Base-by-base conservation (phyloP, 345 rosid species). In the Hirschfeldia incana region DNA sequence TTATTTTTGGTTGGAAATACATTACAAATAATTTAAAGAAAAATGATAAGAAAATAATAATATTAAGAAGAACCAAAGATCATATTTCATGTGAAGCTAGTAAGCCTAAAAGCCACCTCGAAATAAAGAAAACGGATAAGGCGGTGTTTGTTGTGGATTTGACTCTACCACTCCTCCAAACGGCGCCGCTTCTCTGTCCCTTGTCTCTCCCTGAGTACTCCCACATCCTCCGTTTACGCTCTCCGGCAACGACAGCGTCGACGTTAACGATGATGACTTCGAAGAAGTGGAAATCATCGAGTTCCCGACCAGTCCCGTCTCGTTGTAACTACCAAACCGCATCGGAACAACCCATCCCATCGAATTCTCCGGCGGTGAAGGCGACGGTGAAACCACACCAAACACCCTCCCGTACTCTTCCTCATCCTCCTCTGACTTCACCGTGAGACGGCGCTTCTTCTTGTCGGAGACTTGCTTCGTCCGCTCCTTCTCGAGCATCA, bases 111-210 rank as follows among this genome's bases (percentile, higher is more conserved):
- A 90, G 72, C 89, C 93, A 81, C 93, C 89, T 44, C 87, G 94
- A 49, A 92, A 85, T 63, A 92, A 77, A 12, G 93, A 89, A 84
- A 92, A 92, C 61, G 97, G 97, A 90, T 90, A 89, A 88, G 94
- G 89, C 77, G 85, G 87, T 16, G 89, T 78, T 36, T 82, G 83
- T 68, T 82, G 83, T 68, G 76, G 72, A 66, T 76, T 76, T 3
- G 76, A 60, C 78, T 86, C 86, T 83, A 67, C 83, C 39, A 72
- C 87, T 75, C 80, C 86, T 80, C 81, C 75, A 73, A 72, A 73
- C 76, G 84, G 30, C 81, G 76, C 72, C 64, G 74, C 60, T 51
- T 76, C 30, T 65, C 78, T 70, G 29, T 27, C 70, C 68, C 62
- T 80, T 26, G 34, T 55, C 33, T 73, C 60, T 53, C 73, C 75